Base-by-base conservation (phyloP, 768 basidiomycete species). In the Hericium rajendrae region DNA sequence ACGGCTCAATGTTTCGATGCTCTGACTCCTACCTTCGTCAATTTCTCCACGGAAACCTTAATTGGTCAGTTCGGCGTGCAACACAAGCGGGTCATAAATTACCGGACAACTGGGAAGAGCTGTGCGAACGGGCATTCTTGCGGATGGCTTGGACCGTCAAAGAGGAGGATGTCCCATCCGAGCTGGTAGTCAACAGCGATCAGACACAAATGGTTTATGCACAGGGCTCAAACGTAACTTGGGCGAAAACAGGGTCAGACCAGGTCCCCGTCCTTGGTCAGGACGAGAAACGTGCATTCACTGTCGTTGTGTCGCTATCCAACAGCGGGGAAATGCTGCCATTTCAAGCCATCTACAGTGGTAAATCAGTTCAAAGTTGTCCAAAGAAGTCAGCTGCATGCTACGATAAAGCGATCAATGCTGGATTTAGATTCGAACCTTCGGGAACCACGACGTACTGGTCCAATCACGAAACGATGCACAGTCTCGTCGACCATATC, bases 221-320 rank as follows among this genome's bases (percentile, higher is more conserved):
- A 4, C 68, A 62, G 22, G 68, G 65, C 10, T 51, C 61, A 5
- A 60, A 60, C 5, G 51, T 65, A 40, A 75, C 74, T 3, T 77
- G 65, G 55, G 65, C 59, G 1, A 38, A 62, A 24, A 60, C 26
- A 0, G 71, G 74, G 0, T 58, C 64, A 0, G 70, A 71, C 54
- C 76, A 78, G 54, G 72, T 77, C 2, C 43, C 64, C 0, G 56
- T 65, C 1, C 48, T 69, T 4, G 74, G 76, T 0, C 28, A 55
- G 11, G 74, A 75, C 1, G 75, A 77, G 56, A 78, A 78, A 59
- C 64, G 68, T 0, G 76, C 76, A n/a, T 72, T 76, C 53, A 77
- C 75, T 0, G 26, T 76, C 0, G 43, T 74, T 13, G 67, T 71
- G 9, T 67, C 67, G 0, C 57, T 74, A 10, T 67, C 74, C 0